A percentile compares a stretch with the other conserved stretches of the same genome.
phyloP scores from a whole-genome alignment of 768 basidiomycete genomes.

The Leccinum longicurvipes region DNA sequence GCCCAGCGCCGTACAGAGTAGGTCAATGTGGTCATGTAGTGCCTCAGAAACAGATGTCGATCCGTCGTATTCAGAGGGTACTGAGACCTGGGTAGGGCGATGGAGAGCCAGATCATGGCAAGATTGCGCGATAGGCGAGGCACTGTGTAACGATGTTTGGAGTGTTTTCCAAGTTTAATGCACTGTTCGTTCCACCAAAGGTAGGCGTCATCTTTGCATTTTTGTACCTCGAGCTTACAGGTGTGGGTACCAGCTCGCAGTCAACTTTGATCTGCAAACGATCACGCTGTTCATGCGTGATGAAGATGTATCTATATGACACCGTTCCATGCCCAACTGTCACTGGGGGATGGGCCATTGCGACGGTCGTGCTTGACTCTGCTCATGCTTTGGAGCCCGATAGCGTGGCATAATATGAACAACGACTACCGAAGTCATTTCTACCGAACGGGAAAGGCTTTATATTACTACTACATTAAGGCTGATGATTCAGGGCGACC shows the following conservation, averaged over 20 bases:
- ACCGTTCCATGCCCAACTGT: too few relatives aligned
- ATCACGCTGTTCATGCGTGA: constrained; percentile 98
- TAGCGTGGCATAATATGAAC: too few relatives aligned
- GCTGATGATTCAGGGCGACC: too few relatives aligned
- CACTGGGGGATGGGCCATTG: too few relatives aligned
- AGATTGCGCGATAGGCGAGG: constrained; percentile 87
- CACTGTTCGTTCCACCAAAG: constrained; percentile 93
- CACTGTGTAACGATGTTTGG: constrained; percentile 97
- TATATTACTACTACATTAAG: too few relatives aligned
- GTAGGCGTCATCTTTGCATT: constrained; percentile 30
- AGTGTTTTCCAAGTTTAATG: constrained; percentile 98
- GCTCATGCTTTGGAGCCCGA: too few relatives aligned
- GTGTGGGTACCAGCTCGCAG: constrained; percentile 77
- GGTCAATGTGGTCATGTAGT: constrained; percentile 90
- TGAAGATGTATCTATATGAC: too few relatives aligned
- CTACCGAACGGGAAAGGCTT: too few relatives aligned
- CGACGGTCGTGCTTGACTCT: too few relatives aligned
- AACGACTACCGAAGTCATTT: too few relatives aligned
- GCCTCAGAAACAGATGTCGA: constrained; percentile 66
- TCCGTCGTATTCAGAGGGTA: constrained; percentile 67
- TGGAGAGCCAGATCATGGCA: constrained; percentile 98
- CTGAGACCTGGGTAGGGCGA: constrained; percentile 98
- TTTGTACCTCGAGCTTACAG: not conserved
- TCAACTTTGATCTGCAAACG: constrained; percentile 98
- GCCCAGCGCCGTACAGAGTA: constrained; percentile 88